Evolutionary conservation across 306 rosid species (phyloP).

Genomic region (Prinsepia uniflora): DNA sequence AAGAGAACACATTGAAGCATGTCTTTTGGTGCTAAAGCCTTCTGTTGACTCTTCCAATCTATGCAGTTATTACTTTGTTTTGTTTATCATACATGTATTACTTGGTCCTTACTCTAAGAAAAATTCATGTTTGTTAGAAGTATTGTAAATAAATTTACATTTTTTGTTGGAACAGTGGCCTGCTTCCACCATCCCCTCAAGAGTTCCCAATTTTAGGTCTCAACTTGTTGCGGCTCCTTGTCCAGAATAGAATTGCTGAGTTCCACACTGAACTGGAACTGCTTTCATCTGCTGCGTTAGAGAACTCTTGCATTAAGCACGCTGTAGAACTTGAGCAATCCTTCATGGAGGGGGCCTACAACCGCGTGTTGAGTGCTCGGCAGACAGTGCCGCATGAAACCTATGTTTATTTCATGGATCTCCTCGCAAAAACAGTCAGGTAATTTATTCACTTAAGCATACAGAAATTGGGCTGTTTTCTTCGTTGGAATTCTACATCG

Average conservation of each 20-base stretch:
- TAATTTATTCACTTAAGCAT: slow-evolving; percentile 18
- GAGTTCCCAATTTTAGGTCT: slow-evolving; percentile 94
- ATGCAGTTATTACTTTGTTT: background rate
- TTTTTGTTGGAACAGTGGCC: slow-evolving; percentile 53
- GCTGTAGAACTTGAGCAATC: slow-evolving; percentile 99
- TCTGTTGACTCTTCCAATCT: background rate
- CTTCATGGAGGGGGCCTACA: slow-evolving; percentile 99
- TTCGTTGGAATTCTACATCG: background rate
- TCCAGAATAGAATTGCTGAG: slow-evolving; percentile 97
- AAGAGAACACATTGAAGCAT: too few species aligned
- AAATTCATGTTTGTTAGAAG: background rate
- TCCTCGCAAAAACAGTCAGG: slow-evolving; percentile 96
- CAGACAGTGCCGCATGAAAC: slow-evolving; percentile 91
- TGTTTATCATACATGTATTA: background rate
- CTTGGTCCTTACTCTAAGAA: background rate
- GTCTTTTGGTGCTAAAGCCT: background rate
- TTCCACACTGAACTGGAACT: slow-evolving; percentile 94
- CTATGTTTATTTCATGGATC: slow-evolving; percentile 90
- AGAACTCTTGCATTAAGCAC: slow-evolving; percentile 86
- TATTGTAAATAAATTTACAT: slow-evolving; percentile 7
- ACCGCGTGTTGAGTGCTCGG: slow-evolving; percentile 89
- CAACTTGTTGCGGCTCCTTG: slow-evolving; percentile 92
- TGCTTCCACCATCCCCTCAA: slow-evolving; percentile 75
- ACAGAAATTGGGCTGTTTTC: background rate
- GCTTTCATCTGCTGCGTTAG: slow-evolving; percentile 79